Base-by-base conservation (phyloP, 2,329 filamentous ascomycete species). In the Colletotrichum aenigma region DNA sequence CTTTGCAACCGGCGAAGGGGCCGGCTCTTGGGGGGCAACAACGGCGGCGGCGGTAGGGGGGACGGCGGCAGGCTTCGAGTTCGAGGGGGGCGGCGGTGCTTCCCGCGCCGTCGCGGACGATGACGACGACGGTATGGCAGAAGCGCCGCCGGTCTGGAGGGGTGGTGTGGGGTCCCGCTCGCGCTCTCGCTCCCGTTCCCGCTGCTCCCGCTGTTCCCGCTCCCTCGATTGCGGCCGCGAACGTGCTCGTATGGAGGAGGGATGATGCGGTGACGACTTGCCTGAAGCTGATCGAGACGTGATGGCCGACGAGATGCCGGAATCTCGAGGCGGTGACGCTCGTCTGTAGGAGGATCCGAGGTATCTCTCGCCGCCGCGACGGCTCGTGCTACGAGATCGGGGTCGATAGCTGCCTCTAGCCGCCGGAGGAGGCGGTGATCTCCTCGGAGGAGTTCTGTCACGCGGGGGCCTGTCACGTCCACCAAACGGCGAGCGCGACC, bases 401-500 rank as follows among this genome's bases (percentile, higher is more conserved):
- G 86, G 88, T 71, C 90, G 86, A 78, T 89, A 92, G 4, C 87
- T 84, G 70, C 84, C 87, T 52, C 87, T 85, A 12, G 84, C 78
- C 32, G 79, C 80, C 21, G 83, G 82, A 48, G 85, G 84, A 1
- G 87, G 83, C 1, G 87, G 83, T 5, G 85, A 85, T 64, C 86
- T 83, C 72, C 86, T 78, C 28, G 81, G 77, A 8, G 84, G 81
- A 16, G 84, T 84, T n/a, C 85, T 79, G 38, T 83, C 81, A 12
- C 83, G 81, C 43, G 84, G 85, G 32, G 84, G 77, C 56, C 85
- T 86, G 75, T 90, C 89, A 80, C 88, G 84, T 48, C 85, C 85
- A 52, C 85, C 85, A 74, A 86, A 87, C 2, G 90, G 90, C 38
- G 90, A 91, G 64, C 90, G 86, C 28, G 90, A 92, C 78, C 90